Percentiles rank a stretch among this genome's conserved stretches.
Evolutionary conservation across 2,329 filamentous ascomycete genomes (phyloP).

Genomic region (Fusarium sp.): DNA sequence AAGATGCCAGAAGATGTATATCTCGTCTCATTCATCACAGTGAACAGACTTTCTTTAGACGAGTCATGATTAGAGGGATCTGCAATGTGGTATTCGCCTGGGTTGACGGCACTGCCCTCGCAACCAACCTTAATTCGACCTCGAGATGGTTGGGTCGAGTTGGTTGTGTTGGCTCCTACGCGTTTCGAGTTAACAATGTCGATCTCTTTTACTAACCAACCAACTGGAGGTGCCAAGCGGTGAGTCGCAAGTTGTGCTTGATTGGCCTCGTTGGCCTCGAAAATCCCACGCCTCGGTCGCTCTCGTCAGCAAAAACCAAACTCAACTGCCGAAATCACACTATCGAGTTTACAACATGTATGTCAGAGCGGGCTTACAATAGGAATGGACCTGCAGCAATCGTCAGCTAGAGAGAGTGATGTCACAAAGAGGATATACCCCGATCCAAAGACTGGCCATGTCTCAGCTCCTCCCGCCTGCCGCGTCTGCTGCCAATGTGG

Average conservation of each 20-base stretch:
- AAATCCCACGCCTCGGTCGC: not conserved
- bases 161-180: not conserved
- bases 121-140: not conserved
- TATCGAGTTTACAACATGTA: not conserved
- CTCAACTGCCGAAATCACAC: not conserved
- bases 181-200: not conserved
- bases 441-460: not conserved
- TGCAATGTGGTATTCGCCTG: not conserved
- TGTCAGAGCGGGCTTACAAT: not conserved
- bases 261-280: not conserved
- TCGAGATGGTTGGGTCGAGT: not conserved
- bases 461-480: conserved; percentile 24
- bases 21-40: not conserved
- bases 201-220: not conserved
- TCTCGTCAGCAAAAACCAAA: not conserved
- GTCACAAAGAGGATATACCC: not conserved
- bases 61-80: not conserved
- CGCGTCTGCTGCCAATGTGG: conserved; percentile 2
- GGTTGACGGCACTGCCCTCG: not conserved
- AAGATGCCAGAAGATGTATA: not conserved
- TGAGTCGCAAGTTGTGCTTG: not conserved
- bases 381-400: not conserved
- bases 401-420: not conserved
- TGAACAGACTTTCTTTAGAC: not conserved
- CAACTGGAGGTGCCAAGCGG: not conserved